Percentiles rank a stretch among this genome's conserved stretches.
phyloP scores from a whole-genome alignment of 768 basidiomycete genomes.

The Punctularia strigosozonata region DNA sequence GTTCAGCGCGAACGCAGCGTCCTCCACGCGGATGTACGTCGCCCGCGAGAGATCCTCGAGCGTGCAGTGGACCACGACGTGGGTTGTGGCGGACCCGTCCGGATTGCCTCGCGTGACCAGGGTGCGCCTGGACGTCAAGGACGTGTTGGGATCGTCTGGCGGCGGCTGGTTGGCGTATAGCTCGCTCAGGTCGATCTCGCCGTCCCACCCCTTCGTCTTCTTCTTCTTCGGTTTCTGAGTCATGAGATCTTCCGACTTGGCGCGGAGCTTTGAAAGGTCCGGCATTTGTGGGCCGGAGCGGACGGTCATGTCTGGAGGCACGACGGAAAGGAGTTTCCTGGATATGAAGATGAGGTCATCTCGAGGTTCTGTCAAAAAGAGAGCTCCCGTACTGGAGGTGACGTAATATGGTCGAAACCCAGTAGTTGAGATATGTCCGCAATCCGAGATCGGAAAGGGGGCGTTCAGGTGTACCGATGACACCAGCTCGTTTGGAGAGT shows the following conservation, averaged over 20 bases:
- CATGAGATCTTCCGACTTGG: conserved; percentile 17
- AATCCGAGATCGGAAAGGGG: conserved; percentile 91
- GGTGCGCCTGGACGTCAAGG: conserved; percentile 39
- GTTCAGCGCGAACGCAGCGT: conserved; percentile 80
- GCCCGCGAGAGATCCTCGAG: conserved; percentile 69
- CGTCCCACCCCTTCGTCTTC: conserved; percentile 61
- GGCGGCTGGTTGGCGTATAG: conserved; percentile 10
- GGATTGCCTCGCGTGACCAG: conserved; percentile 45
- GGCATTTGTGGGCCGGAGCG: conserved; percentile 11
- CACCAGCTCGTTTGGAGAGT: conserved; percentile 67
- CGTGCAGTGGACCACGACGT: conserved; percentile 57
- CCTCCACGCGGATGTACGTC: conserved; percentile 74
- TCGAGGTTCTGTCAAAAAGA: conserved; percentile 1
- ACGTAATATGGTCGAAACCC: conserved; percentile 75
- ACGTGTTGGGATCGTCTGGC: conserved; percentile 29
- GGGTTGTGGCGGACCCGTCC: conserved; percentile 62
- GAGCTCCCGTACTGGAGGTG: conserved; percentile 54
- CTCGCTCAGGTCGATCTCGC: conserved; percentile 36
- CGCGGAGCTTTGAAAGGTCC: conserved; percentile 23
- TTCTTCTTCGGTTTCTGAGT: conserved; percentile 30
- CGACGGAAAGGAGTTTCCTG: conserved; percentile 28
- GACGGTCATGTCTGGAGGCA: conserved; percentile 37
- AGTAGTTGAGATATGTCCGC: conserved; percentile 81
- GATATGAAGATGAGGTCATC: neutral
- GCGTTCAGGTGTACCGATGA: conserved; percentile 86